A percentile compares a stretch with the other conserved stretches of the same genome.
Evolutionary conservation across 1,284 basidiomycete genomes (phyloP).

Genomic region (Ustilago cynodontis): DNA sequence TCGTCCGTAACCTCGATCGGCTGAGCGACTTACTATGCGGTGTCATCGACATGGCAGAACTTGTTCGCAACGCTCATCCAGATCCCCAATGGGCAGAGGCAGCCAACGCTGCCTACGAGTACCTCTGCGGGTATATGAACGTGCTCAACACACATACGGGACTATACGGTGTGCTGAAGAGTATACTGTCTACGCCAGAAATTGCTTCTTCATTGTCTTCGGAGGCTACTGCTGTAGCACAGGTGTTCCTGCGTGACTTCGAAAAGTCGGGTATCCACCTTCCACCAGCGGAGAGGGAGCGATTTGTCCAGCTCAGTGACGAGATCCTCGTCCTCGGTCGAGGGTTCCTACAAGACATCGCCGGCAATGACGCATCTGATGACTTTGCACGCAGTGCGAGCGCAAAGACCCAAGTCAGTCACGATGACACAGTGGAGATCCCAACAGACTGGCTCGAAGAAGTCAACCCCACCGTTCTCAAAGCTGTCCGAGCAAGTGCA

Average conservation of each 20-base stretch:
- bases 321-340: conserved; percentile 90
- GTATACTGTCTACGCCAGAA: conserved; percentile 69
- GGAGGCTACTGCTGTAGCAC: conserved; percentile 76
- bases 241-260: conserved; percentile 95
- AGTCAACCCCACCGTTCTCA: conserved; percentile 44
- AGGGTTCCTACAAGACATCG: conserved; percentile 77
- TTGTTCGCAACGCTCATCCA: conserved; percentile 92
- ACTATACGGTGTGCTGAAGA: conserved; percentile 75
- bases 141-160: conserved; percentile 94
- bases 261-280: conserved; percentile 96
- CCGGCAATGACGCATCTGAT: conserved; percentile 50
- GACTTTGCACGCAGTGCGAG: conserved; percentile 41
- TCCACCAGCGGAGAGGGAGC: conserved; percentile 79
- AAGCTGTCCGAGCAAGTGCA: conserved; percentile 24
- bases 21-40: conserved; percentile 94
- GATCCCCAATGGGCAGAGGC: conserved; percentile 84
- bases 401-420: conserved; percentile 22
- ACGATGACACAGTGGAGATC: conserved; percentile 34
- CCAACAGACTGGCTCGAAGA: conserved; percentile 51
- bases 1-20: conserved; percentile 77
- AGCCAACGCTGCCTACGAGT: conserved; percentile 89
- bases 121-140: conserved; percentile 96
- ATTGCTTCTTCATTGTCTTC: conserved; percentile 64
- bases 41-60: conserved; percentile 95
- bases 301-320: conserved; percentile 91